Base-by-base conservation (phyloP, 192 early-diverging fungal genomes). In the Coemansia sp. region DNA sequence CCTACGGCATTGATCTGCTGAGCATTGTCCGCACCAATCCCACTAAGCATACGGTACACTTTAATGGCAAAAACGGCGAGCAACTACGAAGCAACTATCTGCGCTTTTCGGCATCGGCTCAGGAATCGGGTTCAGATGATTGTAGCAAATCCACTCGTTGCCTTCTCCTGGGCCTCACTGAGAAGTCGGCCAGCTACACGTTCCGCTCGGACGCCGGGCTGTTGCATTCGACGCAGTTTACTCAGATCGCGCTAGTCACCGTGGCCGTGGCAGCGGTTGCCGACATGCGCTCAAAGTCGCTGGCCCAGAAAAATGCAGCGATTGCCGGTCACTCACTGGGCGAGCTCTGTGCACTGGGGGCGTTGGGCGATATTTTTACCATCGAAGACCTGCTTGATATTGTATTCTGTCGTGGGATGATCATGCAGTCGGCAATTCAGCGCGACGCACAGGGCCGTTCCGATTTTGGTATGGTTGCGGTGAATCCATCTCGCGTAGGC, bases 321-420 rank as follows among this genome's bases (percentile, higher is more conserved):
- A 94, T 96, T 70, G 92, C 93, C 58, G 94, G 94, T 58, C 94
- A 96, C 83, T 90, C 90, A 59, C 85, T 96, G 49, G 94, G 94
- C 72, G 94, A 96, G 66, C 94, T 93, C 65, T 88, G 91, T 59
- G 92, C 88, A 49, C 78, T 96, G 27, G 85, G 89, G 8, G 77
- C 93, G 14, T 82, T 94, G 49, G 88, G 87, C 60, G 24, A 27
- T 4, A 87, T 94, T 0, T 80, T 96, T 18, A 82, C 87, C 5
- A 81, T 94, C 54, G 89, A 93, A 61, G 78, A 87, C 22, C 60
- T 94, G 5, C 86, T 93, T 53, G 94, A 94, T 64, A 86, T 96
- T 51, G 88, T 89, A 19, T 94, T 96, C 77, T 96, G 92, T 84
- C 88, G 94, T 68, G 94, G 94, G 70, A 90, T 93, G 89, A 92